Conservation (phyloP, 2,329 filamentous ascomycete genomes). For the Fusarium devonianum region DNA sequence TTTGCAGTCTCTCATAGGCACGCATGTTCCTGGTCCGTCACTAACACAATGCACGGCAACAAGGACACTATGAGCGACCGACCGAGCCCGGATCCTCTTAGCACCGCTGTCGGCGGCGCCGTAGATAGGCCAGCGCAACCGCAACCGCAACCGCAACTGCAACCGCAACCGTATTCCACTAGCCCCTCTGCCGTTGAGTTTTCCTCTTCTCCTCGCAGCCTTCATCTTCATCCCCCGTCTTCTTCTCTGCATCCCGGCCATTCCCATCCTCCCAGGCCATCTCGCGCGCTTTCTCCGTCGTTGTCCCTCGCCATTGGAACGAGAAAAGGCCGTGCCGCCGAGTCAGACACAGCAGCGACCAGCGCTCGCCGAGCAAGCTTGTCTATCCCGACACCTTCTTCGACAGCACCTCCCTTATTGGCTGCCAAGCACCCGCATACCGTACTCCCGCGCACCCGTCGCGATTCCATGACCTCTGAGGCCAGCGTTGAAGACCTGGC, state of each 20-base stretch:
- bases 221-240: constrained; percentile 24
- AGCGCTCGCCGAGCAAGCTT: constrained; percentile 68
- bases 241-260: constrained; percentile 25
- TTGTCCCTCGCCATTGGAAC: constrained; percentile 48
- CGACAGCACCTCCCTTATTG: constrained; percentile 34
- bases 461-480: constrained; percentile 54
- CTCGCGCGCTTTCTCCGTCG: constrained; percentile 38
- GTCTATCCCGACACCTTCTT: constrained; percentile 63
- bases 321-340: constrained; percentile 65
- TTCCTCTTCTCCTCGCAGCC: constrained; percentile 34
- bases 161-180: constrained; percentile 27
- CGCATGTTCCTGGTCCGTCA: background rate
- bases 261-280: constrained; percentile 22
- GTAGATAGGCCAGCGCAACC: constrained; percentile 36
- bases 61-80: constrained; percentile 34
- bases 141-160: too few relatives aligned
- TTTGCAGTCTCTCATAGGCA: background rate
- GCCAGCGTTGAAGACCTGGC: constrained; percentile 49
- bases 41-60: constrained; percentile 14
- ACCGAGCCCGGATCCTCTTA: constrained; percentile 36
- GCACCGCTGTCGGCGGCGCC: constrained; percentile 27
- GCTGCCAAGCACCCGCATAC: constrained; percentile 51
- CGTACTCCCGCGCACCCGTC: constrained; percentile 51
- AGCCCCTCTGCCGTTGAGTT: constrained; percentile 40
- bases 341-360: constrained; percentile 64